Evolutionary conservation across 1,139 yeast genomes (phyloP).

Genomic region (Hanseniaspora uvarum): DNA sequence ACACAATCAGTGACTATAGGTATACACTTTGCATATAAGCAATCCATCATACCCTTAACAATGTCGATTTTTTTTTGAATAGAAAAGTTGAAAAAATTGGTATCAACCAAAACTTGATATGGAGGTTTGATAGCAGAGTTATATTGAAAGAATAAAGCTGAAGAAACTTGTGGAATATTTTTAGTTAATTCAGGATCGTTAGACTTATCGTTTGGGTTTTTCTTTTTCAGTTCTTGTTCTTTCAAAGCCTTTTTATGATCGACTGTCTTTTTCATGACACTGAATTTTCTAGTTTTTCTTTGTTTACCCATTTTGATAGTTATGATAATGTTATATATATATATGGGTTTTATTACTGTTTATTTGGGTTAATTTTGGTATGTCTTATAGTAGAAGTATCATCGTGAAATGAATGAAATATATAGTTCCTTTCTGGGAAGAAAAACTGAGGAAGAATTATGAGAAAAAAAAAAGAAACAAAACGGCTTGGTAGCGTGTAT

Average conservation of each 20-base stretch:
- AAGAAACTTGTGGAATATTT: constrained; percentile 90
- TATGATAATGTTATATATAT: no score
- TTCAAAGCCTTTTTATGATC: constrained; percentile 53
- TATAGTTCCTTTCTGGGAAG: no score
- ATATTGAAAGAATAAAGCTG: constrained; percentile 88
- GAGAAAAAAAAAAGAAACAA: neutral
- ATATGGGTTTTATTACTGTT: neutral
- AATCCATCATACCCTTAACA: constrained; percentile 92
- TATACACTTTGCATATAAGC: constrained; percentile 85
- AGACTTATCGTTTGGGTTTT: constrained; percentile 27
- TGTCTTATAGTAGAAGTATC: neutral
- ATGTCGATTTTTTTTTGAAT: constrained; percentile 90
- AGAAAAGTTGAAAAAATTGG: constrained; percentile 90
- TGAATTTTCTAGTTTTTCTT: constrained; percentile 91
- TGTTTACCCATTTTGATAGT: constrained; percentile 72
- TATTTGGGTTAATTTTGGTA: neutral
- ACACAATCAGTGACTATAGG: constrained; percentile 96
- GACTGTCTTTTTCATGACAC: constrained; percentile 74
- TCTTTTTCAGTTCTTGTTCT: constrained; percentile 22
- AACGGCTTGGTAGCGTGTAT: neutral
- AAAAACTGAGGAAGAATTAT: neutral
- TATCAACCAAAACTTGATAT: constrained; percentile 87
- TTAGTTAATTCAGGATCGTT: constrained; percentile 75
- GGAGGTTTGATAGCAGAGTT: constrained; percentile 94
- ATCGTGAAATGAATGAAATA: no score